A percentile compares a stretch with the other conserved stretches of the same genome.
phyloP scores from a whole-genome alignment of 1,139 yeast genomes.

The Debaryomyces fabryi region DNA sequence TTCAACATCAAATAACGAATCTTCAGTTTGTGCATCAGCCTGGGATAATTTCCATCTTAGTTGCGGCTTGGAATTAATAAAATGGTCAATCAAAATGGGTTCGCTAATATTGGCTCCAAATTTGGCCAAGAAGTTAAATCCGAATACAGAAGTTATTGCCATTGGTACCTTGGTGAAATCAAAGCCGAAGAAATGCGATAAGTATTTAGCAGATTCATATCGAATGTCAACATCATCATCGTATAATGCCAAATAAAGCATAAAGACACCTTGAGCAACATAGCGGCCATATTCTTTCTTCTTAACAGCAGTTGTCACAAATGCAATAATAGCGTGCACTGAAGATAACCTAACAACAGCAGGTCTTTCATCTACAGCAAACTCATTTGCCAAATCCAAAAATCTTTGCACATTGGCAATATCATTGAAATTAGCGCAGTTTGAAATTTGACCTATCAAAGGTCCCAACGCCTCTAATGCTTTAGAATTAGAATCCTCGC shows the following conservation, averaged over 20 bases:
- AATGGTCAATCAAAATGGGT: conserved; percentile 5
- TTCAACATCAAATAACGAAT: conserved; percentile 35
- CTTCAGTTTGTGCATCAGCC: conserved; percentile 1
- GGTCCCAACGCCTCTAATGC: conserved; percentile 55
- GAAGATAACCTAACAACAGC: conserved; percentile 51
- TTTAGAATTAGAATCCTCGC: conserved; percentile 51
- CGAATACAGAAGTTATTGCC: not conserved
- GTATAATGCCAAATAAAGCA: conserved; percentile 19
- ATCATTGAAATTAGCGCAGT: not conserved
- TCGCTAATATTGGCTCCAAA: conserved; percentile 1
- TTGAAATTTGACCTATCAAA: conserved; percentile 22
- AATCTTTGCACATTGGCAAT: not conserved
- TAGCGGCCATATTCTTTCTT: not conserved
- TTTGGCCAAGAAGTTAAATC: not conserved
- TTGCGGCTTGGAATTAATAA: conserved; percentile 5
- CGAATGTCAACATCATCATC: conserved; percentile 67
- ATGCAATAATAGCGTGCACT: conserved; percentile 44
- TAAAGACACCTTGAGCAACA: conserved; percentile 18
- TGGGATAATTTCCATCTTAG: conserved; percentile 6
- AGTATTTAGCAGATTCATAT: conserved; percentile 33
- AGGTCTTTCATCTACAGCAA: conserved; percentile 46
- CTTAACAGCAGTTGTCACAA: conserved; percentile 12
- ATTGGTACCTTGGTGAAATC: conserved; percentile 11
- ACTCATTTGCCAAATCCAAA: conserved; percentile 28
- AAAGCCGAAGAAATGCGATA: conserved; percentile 26